Conservation (phyloP, 345 rosid genomes). For the Eucalyptus microcorys region DNA sequence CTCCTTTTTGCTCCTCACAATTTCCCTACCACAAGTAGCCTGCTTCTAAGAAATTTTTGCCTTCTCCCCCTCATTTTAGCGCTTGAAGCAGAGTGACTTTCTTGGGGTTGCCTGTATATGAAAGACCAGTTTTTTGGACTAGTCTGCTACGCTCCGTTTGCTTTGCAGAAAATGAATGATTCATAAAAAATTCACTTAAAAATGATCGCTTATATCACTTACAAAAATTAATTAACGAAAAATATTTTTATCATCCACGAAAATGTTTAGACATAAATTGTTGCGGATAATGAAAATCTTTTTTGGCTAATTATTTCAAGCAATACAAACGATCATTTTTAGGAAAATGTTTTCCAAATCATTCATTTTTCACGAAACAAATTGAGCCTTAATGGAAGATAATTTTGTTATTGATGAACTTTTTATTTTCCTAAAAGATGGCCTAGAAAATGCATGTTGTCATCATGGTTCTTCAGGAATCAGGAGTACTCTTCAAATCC, state of each 20-base stretch:
- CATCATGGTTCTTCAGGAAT: not conserved
- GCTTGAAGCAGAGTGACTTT: not conserved
- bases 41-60: not conserved
- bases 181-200: not conserved
- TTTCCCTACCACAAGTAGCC: not conserved
- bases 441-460: not conserved
- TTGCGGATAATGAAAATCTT: not conserved
- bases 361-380: not conserved
- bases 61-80: not conserved
- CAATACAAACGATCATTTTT: not conserved
- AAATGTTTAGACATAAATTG: not conserved
- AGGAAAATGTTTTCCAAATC: not conserved
- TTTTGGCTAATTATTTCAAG: not conserved
- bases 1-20: not conserved
- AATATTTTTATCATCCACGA: not conserved
- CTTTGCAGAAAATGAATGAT: not conserved
- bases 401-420: not conserved
- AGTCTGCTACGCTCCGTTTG: not conserved
- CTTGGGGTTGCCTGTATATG: not conserved
- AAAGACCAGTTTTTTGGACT: not conserved
- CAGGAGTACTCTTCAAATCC: not conserved
- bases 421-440: not conserved
- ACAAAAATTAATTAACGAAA: not conserved
- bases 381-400: not conserved
- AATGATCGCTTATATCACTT: not conserved